Conservation (phyloP, 1,284 basidiomycete genomes). For the Marasmius sp. region DNA sequence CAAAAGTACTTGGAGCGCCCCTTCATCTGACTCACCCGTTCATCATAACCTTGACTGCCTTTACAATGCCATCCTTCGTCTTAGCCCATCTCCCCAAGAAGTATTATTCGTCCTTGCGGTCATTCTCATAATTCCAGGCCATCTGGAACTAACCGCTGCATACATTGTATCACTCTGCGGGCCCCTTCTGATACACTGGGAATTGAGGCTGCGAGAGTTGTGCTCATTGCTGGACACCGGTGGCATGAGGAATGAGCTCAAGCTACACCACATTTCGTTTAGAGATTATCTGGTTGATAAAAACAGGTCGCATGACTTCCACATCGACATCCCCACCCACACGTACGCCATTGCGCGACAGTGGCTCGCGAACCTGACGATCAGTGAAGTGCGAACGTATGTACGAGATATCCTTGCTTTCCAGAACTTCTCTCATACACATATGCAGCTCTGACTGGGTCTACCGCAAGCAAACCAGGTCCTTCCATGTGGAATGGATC, state of each 20-base stretch:
- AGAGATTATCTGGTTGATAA: neutral
- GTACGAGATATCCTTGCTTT: no score
- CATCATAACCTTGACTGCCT: constrained; percentile 25
- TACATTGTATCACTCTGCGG: no score
- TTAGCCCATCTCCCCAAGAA: neutral
- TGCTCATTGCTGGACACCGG: neutral
- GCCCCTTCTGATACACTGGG: no score
- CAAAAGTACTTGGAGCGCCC: neutral
- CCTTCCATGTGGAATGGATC: no score
- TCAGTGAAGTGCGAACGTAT: no score
- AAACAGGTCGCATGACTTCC: neutral
- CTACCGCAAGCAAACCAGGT: no score
- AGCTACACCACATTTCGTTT: neutral
- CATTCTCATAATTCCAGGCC: neutral
- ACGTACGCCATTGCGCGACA: no score
- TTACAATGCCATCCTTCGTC: neutral
- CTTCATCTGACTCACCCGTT: neutral
- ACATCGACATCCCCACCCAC: neutral
- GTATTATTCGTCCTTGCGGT: neutral
- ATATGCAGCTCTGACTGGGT: no score
- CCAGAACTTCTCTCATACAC: no score
- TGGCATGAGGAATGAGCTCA: neutral
- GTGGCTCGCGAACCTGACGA: no score
- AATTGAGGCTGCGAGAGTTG: neutral
- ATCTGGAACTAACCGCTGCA: neutral